Base-by-base conservation (phyloP, 441 rosid genomes). In the Pelargonium citronellum region DNA sequence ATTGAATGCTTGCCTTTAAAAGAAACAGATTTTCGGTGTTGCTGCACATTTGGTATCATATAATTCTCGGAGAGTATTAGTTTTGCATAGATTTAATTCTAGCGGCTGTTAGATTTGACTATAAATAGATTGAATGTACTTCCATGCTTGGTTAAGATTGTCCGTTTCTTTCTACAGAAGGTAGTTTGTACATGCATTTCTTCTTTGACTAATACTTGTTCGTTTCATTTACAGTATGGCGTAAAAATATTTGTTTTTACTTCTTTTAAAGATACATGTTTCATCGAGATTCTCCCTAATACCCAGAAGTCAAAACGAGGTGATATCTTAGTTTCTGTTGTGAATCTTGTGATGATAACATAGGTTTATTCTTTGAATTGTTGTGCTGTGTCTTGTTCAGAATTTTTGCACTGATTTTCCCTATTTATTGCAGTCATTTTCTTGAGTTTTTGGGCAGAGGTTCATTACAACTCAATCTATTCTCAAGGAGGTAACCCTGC, bases 371-470 rank as follows among this genome's bases (percentile, higher is more conserved):
- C 20, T 17, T 7, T 57, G 2, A 16, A 12, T 44, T 44, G 63
- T 16, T 9, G 3, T 9, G 7, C 19, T 1, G 0, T 20, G 30
- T 8, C 34, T 4, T 58, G 7, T n/a, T 44, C n/a, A 44, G 51
- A 44, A 58, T 19, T 2, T 9, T 60, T n/a, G 24, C 22, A 44
- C 12, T 3, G 12, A 9, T 9, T 44, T 44, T 44, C 2, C 46
- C 10, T 41, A 5, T 34, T 12, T 69, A 19, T 2, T 80, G 79
- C 85, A 89, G 95, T 68, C 20, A 79, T 87, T 68, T 86, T 66
- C 73, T 70, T 89, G 70, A 89, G 95, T 75, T 89, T 89, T 39
- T 87, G 95, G 95, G 95, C 91, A 46, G 95, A 89, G 71, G 95
- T 89, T 64, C 95, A 89, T 77, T 89, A 89, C 85, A 89, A 89